Evolutionary conservation across 129 eudicot species (phyloP).

Genomic region (Flaveria robusta): DNA sequence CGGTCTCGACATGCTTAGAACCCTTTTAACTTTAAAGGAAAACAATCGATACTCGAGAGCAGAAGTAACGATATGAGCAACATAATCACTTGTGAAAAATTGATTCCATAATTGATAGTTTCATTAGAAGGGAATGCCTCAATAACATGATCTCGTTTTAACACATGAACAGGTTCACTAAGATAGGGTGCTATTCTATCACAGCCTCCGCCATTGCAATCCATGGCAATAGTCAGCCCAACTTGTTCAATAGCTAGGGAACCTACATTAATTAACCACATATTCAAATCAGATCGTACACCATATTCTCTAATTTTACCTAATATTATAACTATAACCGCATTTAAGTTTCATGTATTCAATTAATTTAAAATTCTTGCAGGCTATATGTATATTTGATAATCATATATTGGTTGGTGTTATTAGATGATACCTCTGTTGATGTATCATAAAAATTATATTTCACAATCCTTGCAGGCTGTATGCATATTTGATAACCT

Average conservation of each 20-base stretch:
- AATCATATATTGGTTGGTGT: neutral
- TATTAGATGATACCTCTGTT: slow-evolving; percentile 55
- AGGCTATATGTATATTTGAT: neutral
- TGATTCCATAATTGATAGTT: slow-evolving; percentile 66
- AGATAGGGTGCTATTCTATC: slow-evolving; percentile 84
- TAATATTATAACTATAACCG: too few species aligned
- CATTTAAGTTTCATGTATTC: too few species aligned
- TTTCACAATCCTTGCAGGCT: slow-evolving; percentile 40
- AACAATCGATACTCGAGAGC: too few species aligned
- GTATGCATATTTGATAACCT: too few species aligned
- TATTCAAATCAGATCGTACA: too few species aligned
- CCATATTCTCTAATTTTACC: too few species aligned
- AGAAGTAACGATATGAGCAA: neutral
- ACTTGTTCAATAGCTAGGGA: slow-evolving; percentile 72
- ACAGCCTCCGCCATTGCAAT: slow-evolving; percentile 50
- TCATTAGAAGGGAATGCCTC: slow-evolving; percentile 66
- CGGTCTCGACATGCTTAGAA: too few species aligned
- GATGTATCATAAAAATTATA: slow-evolving; percentile 24
- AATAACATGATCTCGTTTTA: slow-evolving; percentile 65
- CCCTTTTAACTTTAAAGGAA: too few species aligned
- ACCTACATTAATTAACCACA: slow-evolving; percentile 44
- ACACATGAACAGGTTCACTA: slow-evolving; percentile 60
- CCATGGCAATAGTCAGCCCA: slow-evolving; percentile 69
- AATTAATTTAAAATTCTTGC: neutral
- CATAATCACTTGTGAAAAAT: slow-evolving; percentile 64